Percentiles rank a stretch among this genome's conserved stretches.
These are phyloP conservation scores for Sphagnum contortum DNA, from an alignment of 225 moss, liverwort and hornwort species.

Conservation along the genomic window DNA sequence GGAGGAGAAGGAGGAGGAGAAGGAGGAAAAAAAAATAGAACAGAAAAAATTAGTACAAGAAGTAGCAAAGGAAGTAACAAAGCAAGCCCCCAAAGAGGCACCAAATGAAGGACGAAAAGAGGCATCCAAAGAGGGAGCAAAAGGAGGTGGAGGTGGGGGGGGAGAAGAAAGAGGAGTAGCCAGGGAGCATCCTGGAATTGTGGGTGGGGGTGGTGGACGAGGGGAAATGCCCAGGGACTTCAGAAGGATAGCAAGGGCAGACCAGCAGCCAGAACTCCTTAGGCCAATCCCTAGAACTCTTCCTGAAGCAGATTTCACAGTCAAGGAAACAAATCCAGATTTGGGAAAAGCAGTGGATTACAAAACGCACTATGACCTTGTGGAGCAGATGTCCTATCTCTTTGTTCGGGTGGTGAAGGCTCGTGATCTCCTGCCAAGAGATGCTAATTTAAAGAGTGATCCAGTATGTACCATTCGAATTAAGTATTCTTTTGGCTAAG, in stretches of 20 bases:
- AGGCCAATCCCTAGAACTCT: constrained; percentile 41
- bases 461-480: constrained; percentile 35
- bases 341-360: constrained; percentile 75
- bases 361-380: constrained; percentile 76
- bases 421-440: constrained; percentile 59
- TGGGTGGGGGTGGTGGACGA: constrained; percentile 3
- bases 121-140: too few species aligned
- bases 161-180: constrained; percentile 5
- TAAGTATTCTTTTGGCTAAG: too few species aligned
- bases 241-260: constrained; percentile 19
- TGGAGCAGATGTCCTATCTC: constrained; percentile 77
- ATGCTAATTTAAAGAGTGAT: constrained; percentile 60
- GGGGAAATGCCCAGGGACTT: constrained; percentile 10
- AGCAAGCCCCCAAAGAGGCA: too few species aligned
- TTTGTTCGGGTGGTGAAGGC: constrained; percentile 72
- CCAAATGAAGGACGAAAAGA: too few species aligned
- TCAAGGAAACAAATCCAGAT: constrained; percentile 65
- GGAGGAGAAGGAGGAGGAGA: too few species aligned
- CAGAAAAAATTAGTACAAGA: too few species aligned
- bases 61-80: too few species aligned
- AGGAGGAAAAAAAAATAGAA: too few species aligned
- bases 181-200: constrained; percentile 10
- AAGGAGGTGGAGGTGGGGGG: background rate
- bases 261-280: constrained; percentile 16
- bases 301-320: constrained; percentile 56